These are phyloP conservation scores for Lagenidium giganteum DNA, from an alignment of 352 stramenopile genomes.

Conservation along the genomic window DNA sequence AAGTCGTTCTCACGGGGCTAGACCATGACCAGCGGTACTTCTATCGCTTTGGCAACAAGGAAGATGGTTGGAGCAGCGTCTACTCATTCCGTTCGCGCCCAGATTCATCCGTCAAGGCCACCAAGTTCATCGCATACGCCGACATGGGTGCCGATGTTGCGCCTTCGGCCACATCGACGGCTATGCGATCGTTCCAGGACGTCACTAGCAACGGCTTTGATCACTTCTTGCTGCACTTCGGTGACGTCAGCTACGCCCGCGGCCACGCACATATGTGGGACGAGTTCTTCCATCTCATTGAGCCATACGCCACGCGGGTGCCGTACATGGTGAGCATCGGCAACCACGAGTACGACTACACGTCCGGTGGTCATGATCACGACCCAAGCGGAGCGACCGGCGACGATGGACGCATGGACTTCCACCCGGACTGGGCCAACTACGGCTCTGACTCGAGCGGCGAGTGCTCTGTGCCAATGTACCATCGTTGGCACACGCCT, in stretches of 20 bases:
- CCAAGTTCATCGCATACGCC: constrained; percentile 79
- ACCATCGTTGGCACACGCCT: constrained; percentile 62
- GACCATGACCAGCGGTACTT: constrained; percentile 42
- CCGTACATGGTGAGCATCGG: constrained; percentile 79
- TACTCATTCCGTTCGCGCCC: constrained; percentile 55
- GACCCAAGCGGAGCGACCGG: constrained; percentile 48
- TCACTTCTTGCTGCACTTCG: constrained; percentile 29
- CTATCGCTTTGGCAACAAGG: constrained; percentile 77
- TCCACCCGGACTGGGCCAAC: constrained; percentile 67
- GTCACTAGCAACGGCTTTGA: constrained; percentile 18
- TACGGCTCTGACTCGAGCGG: constrained; percentile 65
- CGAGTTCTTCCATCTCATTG: constrained; percentile 70
- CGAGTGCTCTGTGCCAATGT: constrained; percentile 77
- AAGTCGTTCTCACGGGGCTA: constrained; percentile 52
- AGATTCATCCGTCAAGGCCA: constrained; percentile 1
- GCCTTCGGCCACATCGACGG: constrained; percentile 18
- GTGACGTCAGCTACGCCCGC: constrained; percentile 32
- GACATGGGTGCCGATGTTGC: constrained; percentile 72
- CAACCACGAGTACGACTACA: constrained; percentile 82
- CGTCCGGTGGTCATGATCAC: constrained; percentile 31
- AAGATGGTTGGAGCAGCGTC: constrained; percentile 63
- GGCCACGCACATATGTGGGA: constrained; percentile 62
- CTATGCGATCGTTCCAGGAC: constrained; percentile 21
- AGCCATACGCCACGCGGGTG: constrained; percentile 59
- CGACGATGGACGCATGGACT: constrained; percentile 50